A percentile compares a stretch with the other conserved stretches of the same genome.
Conservation (phyloP, 192 early-diverging fungal genomes). For the Geranomyces variabilis region DNA sequence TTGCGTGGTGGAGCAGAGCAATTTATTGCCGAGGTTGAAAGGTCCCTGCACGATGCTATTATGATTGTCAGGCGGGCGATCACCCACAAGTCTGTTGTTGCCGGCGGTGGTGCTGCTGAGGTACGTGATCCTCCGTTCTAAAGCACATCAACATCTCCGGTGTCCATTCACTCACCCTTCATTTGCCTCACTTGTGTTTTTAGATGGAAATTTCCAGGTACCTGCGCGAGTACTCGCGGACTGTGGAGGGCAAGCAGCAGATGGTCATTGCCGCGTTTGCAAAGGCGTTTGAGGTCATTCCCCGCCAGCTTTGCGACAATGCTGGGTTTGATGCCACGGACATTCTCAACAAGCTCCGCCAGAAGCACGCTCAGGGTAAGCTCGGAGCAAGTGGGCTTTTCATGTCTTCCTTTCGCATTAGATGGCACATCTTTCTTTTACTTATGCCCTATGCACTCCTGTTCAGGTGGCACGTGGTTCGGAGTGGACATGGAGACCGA, state of each 20-base stretch:
- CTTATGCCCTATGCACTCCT: not conserved
- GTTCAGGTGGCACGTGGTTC: conserved; percentile 73
- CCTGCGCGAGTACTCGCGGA: conserved; percentile 87
- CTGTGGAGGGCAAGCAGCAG: conserved; percentile 98
- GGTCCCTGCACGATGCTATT: conserved; percentile 97
- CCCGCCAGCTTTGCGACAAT: conserved; percentile 98
- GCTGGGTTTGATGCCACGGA: conserved; percentile 98
- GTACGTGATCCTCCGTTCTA: too few relatives aligned
- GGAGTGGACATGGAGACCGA: conserved; percentile 93
- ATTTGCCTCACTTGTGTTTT: conserved; percentile 15
- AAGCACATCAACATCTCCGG: too few relatives aligned
- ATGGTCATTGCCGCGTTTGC: conserved; percentile 93
- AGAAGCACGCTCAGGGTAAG: conserved; percentile 80
- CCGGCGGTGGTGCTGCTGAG: conserved; percentile 96
- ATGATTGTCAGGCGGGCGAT: conserved; percentile 98
- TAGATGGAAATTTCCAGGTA: conserved; percentile 96
- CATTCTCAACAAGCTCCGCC: conserved; percentile 94
- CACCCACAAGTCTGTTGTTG: conserved; percentile 95
- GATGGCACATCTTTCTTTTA: not conserved
- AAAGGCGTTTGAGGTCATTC: conserved; percentile 95
- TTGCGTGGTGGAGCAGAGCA: conserved; percentile 98
- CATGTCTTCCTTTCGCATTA: not conserved
- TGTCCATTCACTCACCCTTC: not conserved
- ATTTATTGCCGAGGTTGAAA: conserved; percentile 98
- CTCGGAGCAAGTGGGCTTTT: not conserved